Conservation (phyloP, 73 alveolate genomes). For the Urostyla sp. region DNA sequence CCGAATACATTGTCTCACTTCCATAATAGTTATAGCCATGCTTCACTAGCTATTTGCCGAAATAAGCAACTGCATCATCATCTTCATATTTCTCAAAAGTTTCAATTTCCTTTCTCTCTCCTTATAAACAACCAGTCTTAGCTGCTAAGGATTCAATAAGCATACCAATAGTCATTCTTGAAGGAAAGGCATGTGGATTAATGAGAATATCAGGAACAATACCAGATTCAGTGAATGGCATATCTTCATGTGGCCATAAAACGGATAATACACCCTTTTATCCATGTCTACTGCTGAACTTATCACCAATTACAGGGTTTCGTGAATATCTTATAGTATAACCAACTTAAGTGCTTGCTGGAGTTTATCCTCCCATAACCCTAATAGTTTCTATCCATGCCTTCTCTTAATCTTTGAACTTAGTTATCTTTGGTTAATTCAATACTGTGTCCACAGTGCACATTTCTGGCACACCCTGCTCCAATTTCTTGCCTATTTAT, state of each 20-base stretch:
- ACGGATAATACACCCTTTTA: slow-evolving; percentile 99
- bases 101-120: slow-evolving; percentile 86
- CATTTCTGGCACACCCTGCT: slow-evolving; percentile 90
- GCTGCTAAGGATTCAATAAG: slow-evolving; percentile 99
- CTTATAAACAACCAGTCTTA: slow-evolving; percentile 88
- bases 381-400: slow-evolving; percentile 92
- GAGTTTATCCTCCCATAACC: slow-evolving; percentile 79
- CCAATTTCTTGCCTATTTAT: slow-evolving; percentile 80
- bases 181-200: slow-evolving; percentile 99
- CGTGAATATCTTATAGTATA: slow-evolving; percentile 90
- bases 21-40: slow-evolving; percentile 99
- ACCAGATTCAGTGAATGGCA: slow-evolving; percentile 99
- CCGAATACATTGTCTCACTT: slow-evolving; percentile 98
- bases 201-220: slow-evolving; percentile 99
- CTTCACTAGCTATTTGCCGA: slow-evolving; percentile 90
- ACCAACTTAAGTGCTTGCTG: slow-evolving; percentile 80
- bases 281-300: slow-evolving; percentile 99
- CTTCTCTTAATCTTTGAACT: slow-evolving; percentile 94
- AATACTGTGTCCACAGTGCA: slow-evolving; percentile 80
- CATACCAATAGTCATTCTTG: slow-evolving; percentile 99
- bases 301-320: slow-evolving; percentile 99
- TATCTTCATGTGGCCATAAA: slow-evolving; percentile 98
- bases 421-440: slow-evolving; percentile 67
- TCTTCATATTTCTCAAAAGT: slow-evolving; percentile 94
- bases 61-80: slow-evolving; percentile 92